A percentile compares a stretch with the other conserved stretches of the same genome.
These are phyloP conservation scores for Lasiosphaeria hispida DNA, from an alignment of 495 filamentous ascomycete species.

Conservation along the genomic window DNA sequence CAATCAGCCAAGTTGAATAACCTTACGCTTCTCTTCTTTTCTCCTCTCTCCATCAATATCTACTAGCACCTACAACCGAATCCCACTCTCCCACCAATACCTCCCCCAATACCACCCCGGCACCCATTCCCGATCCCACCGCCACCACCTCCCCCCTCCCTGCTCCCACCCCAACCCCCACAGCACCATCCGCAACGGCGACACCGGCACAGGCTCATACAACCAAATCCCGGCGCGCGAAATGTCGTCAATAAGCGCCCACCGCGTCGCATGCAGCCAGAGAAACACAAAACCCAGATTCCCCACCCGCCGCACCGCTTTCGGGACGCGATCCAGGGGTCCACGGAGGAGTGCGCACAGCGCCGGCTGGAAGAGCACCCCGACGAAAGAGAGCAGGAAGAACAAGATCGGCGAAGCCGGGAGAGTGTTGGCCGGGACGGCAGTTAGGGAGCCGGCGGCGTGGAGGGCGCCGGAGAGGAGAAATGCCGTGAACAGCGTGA, in stretches of 20 bases:
- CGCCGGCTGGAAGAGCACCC: slow-evolving; percentile 49
- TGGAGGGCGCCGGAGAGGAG: slow-evolving; percentile 60
- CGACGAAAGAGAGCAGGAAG: slow-evolving; percentile 51
- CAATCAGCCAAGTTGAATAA: too few relatives aligned
- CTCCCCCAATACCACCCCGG: slow-evolving; percentile 51
- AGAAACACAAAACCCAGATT: slow-evolving; percentile 52
- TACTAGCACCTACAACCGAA: slow-evolving; percentile 29
- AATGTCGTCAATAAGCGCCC: slow-evolving; percentile 60
- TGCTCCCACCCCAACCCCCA: slow-evolving; percentile 53
- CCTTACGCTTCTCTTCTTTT: too few relatives aligned
- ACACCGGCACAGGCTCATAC: slow-evolving; percentile 68
- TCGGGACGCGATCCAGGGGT: slow-evolving; percentile 32
- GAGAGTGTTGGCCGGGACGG: slow-evolving; percentile 45
- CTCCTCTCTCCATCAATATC: too few relatives aligned
- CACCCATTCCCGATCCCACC: slow-evolving; percentile 48
- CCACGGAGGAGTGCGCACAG: neutral
- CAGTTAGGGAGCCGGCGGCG: slow-evolving; percentile 54
- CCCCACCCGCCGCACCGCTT: slow-evolving; percentile 39
- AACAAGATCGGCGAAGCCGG: slow-evolving; percentile 50
- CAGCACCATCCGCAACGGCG: slow-evolving; percentile 32
- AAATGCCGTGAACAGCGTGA: slow-evolving; percentile 45
- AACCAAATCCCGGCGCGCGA: slow-evolving; percentile 60
- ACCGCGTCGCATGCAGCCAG: slow-evolving; percentile 60
- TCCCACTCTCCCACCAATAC: slow-evolving; percentile 65
- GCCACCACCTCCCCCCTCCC: slow-evolving; percentile 55